Evolutionary conservation across 2,329 filamentous ascomycete species (phyloP), one percentile per base, ranked within the genome.

Genomic region (Eurotiales sp.): DNA sequence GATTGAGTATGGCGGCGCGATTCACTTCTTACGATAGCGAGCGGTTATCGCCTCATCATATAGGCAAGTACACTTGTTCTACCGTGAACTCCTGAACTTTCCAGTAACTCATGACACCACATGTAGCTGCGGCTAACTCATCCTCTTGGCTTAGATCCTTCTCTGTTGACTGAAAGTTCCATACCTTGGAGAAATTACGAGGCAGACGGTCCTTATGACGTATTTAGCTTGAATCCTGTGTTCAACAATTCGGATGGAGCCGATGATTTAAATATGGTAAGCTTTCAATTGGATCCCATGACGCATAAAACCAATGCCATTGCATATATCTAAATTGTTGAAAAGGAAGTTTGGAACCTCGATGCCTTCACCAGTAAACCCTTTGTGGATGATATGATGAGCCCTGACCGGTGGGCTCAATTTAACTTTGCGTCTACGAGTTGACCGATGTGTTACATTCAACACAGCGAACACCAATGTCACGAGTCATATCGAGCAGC

Each of bases 331-430:
- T n/a, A n/a, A n/a, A n/a, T n/a, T n/a, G n/a, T n/a, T n/a, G n/a
- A n/a, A n/a, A n/a, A 48, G 46, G 21, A 15, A 5, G 27, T 30
- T 15, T 48, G 36, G 45, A 29, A 29, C n/a, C 3, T 17, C 15
- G 46, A 41, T 23, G 8, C 11, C 15, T 32, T 21, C 14, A n/a
- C 19, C 8, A 11, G 14, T 4, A 29, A 23, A 29, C 6, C 17
- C 3, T 30, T 48, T 5, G 27, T 41, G 36, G 29, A 48, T 17
- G 23, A 42, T 27, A 15, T 42, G 7, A 25, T 15, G n/a, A 10
- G 46, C n/a, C n/a, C 46, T 11, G 46, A 48, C 8, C 41, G 46
- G 46, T 48, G 46, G 36, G 30, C 27, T 1, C 21, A 25, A 5
- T 22, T 48, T 7, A 25, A 48, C 32, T 8, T 15, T 2, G 21